Percentiles rank a stretch among this genome's conserved stretches.
Conservation (phyloP, 1,284 basidiomycete species). For the Thecaphora thlaspeos region DNA sequence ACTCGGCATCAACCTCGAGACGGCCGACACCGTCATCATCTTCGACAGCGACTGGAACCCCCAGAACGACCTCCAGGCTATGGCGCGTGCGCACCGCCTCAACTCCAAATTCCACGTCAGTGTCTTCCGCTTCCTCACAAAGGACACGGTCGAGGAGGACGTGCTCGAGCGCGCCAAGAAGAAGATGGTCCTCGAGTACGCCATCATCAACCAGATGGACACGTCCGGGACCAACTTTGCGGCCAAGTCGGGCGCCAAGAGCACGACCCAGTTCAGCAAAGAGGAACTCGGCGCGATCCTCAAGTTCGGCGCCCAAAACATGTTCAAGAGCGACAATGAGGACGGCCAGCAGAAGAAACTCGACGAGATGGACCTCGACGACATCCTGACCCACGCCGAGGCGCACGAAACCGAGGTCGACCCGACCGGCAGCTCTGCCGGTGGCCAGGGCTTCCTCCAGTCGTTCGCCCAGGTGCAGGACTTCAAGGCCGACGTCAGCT, state of each 20-base stretch:
- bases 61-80: conserved; percentile 96
- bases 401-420: conserved; percentile 87
- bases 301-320: conserved; percentile 97
- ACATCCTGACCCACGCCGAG: conserved; percentile 94
- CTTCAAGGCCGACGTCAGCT: conserved; percentile 87
- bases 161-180: conserved; percentile 96
- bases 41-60: conserved; percentile 89
- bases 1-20: conserved; percentile 64
- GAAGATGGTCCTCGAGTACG: conserved; percentile 99
- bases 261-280: conserved; percentile 76
- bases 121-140: conserved; percentile 94
- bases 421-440: conserved; percentile 73
- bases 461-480: conserved; percentile 95
- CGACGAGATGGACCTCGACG: conserved; percentile 98
- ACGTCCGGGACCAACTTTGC: conserved; percentile 92
- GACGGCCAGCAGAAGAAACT: conserved; percentile 89
- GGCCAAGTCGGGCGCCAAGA: conserved; percentile 63
- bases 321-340: conserved; percentile 94
- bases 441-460: conserved; percentile 93
- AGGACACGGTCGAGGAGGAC: conserved; percentile 99
- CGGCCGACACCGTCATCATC: conserved; percentile 97
- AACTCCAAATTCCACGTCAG: conserved; percentile 85
- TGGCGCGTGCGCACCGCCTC: conserved; percentile 77
- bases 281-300: conserved; percentile 97
- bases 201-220: conserved; percentile 99